Conservation (phyloP, 2,329 filamentous ascomycete genomes). For the Cladosporium halotolerans region DNA sequence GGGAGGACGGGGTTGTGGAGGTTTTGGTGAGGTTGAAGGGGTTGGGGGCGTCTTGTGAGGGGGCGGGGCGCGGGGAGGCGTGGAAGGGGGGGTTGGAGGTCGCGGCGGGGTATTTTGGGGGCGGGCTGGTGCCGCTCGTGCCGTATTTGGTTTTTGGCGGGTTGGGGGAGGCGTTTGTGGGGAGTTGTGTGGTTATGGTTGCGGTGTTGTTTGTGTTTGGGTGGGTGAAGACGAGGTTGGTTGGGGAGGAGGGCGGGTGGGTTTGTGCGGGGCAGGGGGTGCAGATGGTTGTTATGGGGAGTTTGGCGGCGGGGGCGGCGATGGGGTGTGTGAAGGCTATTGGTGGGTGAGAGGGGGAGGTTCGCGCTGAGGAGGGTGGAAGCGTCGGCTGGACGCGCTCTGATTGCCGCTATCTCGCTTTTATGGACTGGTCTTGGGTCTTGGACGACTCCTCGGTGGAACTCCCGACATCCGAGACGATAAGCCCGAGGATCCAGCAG, state of each 20-base stretch:
- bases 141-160: constrained; percentile 57
- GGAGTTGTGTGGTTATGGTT: constrained; percentile 56
- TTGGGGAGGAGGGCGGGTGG: constrained; percentile 36
- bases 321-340: constrained; percentile 57
- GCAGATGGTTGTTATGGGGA: constrained; percentile 60
- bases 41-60: constrained; percentile 29
- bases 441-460: constrained; percentile 15
- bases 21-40: constrained; percentile 46
- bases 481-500: constrained; percentile 75
- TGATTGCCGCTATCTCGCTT: too few species aligned
- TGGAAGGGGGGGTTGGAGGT: constrained; percentile 58
- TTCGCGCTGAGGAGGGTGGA: too few species aligned
- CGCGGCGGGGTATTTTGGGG: constrained; percentile 62
- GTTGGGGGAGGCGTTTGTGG: constrained; percentile 47
- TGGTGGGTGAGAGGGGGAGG: constrained; percentile 24
- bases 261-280: constrained; percentile 54
- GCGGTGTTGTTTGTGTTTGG: constrained; percentile 58
- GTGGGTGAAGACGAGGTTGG: constrained; percentile 56
- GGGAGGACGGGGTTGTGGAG: constrained; percentile 33
- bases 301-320: constrained; percentile 59
- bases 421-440: too few species aligned
- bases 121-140: constrained; percentile 63
- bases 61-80: constrained; percentile 33
- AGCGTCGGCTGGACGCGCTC: too few species aligned
- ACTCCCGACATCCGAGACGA: constrained; percentile 58